Base-by-base conservation (phyloP, 176 grass and related monocot species). In the Oryza officinalis region DNA sequence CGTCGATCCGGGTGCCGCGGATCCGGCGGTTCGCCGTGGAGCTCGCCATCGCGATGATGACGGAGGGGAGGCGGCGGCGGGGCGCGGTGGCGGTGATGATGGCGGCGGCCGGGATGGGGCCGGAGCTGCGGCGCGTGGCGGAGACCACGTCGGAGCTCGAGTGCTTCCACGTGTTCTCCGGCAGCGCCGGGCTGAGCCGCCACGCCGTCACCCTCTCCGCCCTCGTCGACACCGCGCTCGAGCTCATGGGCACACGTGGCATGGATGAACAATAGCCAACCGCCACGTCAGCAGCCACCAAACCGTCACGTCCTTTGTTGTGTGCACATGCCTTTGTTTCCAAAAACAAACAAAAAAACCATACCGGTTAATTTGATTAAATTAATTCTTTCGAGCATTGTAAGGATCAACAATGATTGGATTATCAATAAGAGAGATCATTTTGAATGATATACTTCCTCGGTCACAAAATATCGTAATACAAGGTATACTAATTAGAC, bases 101-200 rank as follows among this genome's bases (percentile, higher is more conserved):
- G 75, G 80, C 63, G 18, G 76, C 49, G 10, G 44, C 60, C 25
- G 91, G 81, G 43, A 91, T 93, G 80, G 27, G 9, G 12, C 52
- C 2, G 10, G 68, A 75, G 70, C 86, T 96, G 17, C 32, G 77
- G 33, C 68, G 80, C 25, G 86, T 91, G 75, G 90, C 81, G 22
- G 91, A 96, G 80, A 93, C 83, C 2, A 92, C 88, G 71, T 84
- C 93, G 63, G 86, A 96, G 49, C 80, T 96, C 1, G 94, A 96
- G 80, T 88, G 87, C 81, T 96, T 93, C 76, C 90, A 91, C 87
- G 79, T 93, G 63, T 96, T 91, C 81, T 93, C 91, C 71, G 94
- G 91, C 26, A 89, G 88, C 71, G 86, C 69, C 1, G 94, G 94
- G 40, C 28, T 96, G 40, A 75, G 72, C 79, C 77, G 87, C 28